A percentile compares a stretch with the other conserved stretches of the same genome.
phyloP scores from a whole-genome alignment of 495 filamentous ascomycete genomes.

The Copromyces sp. region DNA sequence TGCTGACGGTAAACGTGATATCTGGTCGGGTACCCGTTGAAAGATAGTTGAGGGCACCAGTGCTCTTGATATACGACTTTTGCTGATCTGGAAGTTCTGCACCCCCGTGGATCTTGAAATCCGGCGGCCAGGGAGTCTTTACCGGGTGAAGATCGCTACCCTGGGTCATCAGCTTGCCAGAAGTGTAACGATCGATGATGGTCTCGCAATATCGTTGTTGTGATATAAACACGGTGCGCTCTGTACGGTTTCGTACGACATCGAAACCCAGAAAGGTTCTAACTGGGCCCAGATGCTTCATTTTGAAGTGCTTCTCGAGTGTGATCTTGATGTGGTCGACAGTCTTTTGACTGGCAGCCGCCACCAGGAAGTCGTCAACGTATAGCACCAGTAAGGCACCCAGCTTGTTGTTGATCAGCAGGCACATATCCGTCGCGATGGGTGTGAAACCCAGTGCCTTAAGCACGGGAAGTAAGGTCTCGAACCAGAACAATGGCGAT shows the following conservation, averaged over 20 bases:
- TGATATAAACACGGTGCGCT: too few relatives aligned
- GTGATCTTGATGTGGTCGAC: not conserved
- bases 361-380: not conserved
- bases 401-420: not conserved
- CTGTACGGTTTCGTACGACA: too few relatives aligned
- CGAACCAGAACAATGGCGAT: not conserved
- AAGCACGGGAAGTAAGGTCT: not conserved
- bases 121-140: too few relatives aligned
- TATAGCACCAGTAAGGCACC: not conserved
- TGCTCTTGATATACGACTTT: not conserved
- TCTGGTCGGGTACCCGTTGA: rapidly evolving
- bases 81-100: not conserved
- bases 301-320: too few relatives aligned
- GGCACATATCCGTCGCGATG: not conserved
- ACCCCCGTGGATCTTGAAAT: not conserved
- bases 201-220: not conserved
- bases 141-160: not conserved
- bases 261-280: too few relatives aligned
- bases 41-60: not conserved
- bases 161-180: not conserved
- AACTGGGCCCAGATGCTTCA: too few relatives aligned
- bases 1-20: too few relatives aligned
- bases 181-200: not conserved
- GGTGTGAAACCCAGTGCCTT: not conserved
- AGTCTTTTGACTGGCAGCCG: not conserved